phyloP scores from a whole-genome alignment of 2,329 filamentous ascomycete species.

The Aspergillus thermomutatus region DNA sequence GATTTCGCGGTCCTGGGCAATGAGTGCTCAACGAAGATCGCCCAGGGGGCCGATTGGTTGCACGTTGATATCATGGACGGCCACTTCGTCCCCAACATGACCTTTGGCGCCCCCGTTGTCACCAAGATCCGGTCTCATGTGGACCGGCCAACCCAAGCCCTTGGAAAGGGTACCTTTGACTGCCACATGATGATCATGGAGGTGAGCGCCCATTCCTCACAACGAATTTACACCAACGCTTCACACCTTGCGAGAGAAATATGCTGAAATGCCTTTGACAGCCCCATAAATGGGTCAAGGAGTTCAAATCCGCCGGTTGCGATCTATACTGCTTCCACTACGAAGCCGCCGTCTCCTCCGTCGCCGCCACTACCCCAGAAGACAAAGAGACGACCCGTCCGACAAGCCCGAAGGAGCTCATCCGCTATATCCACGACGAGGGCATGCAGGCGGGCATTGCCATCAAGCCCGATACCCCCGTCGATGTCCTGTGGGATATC shows the following conservation, averaged over 20 bases:
- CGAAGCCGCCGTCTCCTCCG: constrained; percentile 82
- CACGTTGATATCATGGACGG: constrained; percentile 99
- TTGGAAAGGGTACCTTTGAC: constrained; percentile 90
- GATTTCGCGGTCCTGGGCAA: constrained; percentile 88
- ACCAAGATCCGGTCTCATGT: constrained; percentile 89
- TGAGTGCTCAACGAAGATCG: constrained; percentile 83
- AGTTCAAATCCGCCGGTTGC: constrained; percentile 90
- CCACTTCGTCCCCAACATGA: constrained; percentile 98
- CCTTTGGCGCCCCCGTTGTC: constrained; percentile 91
- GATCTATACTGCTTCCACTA: constrained; percentile 99
- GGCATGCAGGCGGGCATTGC: constrained; percentile 91
- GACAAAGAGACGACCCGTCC: constrained; percentile 61
- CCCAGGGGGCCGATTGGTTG: constrained; percentile 84
- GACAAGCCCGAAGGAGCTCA: constrained; percentile 80
- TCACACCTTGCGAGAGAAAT: not conserved
- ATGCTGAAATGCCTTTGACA: constrained; percentile 34
- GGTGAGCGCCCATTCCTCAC: constrained; percentile 49
- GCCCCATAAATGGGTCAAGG: constrained; percentile 97
- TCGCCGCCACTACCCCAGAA: constrained; percentile 76
- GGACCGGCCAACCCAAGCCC: constrained; percentile 63
- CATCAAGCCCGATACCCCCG: constrained; percentile 87
- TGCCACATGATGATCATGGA: constrained; percentile 99
- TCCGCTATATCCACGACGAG: constrained; percentile 83
- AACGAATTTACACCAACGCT: too few relatives aligned
- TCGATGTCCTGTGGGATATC: constrained; percentile 89